Base-by-base conservation (phyloP, 805 yeast species). In the Candida tammaniensis region DNA sequence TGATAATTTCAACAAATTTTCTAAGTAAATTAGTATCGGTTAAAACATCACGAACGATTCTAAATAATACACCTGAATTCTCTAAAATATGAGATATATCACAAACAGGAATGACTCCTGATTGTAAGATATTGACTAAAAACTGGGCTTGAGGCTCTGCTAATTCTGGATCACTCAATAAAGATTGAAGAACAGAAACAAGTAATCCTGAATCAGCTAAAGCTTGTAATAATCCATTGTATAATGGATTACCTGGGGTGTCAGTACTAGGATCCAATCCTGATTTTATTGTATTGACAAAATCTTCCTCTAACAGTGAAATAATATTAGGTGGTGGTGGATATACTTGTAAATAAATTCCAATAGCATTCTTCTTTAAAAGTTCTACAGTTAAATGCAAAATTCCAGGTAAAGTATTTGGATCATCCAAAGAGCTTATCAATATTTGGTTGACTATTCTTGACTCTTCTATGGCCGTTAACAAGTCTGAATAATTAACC, bases 121-220 rank as follows among this genome's bases (percentile, higher is more conserved):
- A 53, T 27, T 44, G 42, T 30, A 54, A 36, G 30, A 55, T 46
- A 13, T 39, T 41, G 13, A 40, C 34, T 38, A 54, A 43, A 29
- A 54, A 53, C 33, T 51, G 51, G 11, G 61, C 57, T 18, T 49
- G 39, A 9, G 61, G 61, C n/a, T 36, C 44, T 19, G 58, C 48
- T 30, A 55, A 46, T 15, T 51, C 51, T 7, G 59, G 59, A 12
- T 47, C 46, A 20, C 57, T 54, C 26, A 55, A 36, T 24, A 55
- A 43, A 40, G 49, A 46, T 33, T 51, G 50, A 24, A 47, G 41
- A 9, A 55, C 48, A 10, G 58, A 45, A 20, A 40, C 40, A 12
- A 48, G 54, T 24, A 55, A 42, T 4, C 59, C 61, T 7, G 59
- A 54, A 24, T 53, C 57, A 17, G 36, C 39, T 20, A 54, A 40